These are phyloP conservation scores for Camelina sativa DNA, from an alignment of 345 rosid species.

Conservation along the genomic window DNA sequence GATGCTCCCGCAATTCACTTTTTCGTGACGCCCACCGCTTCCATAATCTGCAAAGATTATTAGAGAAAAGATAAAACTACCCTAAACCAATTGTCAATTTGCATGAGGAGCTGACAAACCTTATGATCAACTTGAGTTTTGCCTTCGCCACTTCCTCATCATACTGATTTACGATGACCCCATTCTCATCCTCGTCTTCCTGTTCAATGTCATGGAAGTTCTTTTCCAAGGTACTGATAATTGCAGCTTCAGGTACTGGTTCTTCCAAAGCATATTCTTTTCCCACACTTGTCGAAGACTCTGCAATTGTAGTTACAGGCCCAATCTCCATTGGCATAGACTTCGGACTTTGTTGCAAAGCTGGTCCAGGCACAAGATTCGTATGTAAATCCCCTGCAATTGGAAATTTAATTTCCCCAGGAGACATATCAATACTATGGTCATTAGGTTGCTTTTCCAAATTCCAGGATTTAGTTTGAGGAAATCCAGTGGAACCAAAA, in stretches of 20 bases:
- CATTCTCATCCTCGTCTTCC: constrained; percentile 50
- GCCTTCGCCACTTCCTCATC: constrained; percentile 73
- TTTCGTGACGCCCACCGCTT: constrained; percentile 66
- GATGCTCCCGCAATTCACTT: constrained; percentile 64
- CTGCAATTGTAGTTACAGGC: constrained; percentile 32
- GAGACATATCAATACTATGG: constrained; percentile 39
- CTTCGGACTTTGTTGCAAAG: constrained; percentile 50
- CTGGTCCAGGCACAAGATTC: constrained; percentile 47
- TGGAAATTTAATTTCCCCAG: constrained; percentile 46
- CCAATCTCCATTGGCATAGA: constrained; percentile 40
- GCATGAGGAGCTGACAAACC: constrained; percentile 54
- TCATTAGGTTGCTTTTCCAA: constrained; percentile 47
- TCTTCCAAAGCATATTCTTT: constrained; percentile 38
- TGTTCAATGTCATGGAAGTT: constrained; percentile 42
- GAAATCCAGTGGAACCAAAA: constrained; percentile 49
- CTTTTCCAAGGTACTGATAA: constrained; percentile 46
- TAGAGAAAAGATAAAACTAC: constrained; percentile 16
- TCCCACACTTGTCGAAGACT: constrained; percentile 34
- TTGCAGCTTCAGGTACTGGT: constrained; percentile 37
- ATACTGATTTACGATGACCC: constrained; percentile 43
- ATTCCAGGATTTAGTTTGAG: constrained; percentile 43
- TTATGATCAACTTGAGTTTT: constrained; percentile 81
- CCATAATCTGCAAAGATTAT: constrained; percentile 70
- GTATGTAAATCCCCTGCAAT: constrained; percentile 44
- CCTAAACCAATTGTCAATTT: constrained; percentile 13